A percentile compares a stretch with the other conserved stretches of the same genome.
Evolutionary conservation across 1,139 yeast genomes (phyloP).

Genomic region (Yamadazyma kanchanaburiensis): DNA sequence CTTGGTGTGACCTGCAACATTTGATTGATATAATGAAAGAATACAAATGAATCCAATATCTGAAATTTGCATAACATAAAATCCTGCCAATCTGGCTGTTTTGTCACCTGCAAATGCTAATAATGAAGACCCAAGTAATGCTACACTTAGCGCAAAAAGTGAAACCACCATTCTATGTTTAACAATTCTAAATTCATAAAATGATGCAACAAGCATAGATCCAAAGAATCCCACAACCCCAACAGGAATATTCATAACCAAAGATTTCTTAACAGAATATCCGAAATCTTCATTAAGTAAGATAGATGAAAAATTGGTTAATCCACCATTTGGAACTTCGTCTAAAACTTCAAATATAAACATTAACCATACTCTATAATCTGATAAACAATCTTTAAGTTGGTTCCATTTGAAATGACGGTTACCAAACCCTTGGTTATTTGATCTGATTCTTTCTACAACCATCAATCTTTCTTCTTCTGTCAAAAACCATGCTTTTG

Average conservation of each 20-base stretch:
- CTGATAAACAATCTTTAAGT: conserved; percentile 50
- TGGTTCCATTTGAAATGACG: conserved; percentile 52
- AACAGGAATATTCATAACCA: conserved; percentile 31
- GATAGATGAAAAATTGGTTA: conserved; percentile 42
- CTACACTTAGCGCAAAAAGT: conserved; percentile 29
- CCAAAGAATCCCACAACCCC: conserved; percentile 42
- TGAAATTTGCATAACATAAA: conserved; percentile 4
- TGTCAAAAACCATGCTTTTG: conserved; percentile 34
- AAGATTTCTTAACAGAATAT: conserved; percentile 23
- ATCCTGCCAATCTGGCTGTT: conserved; percentile 4
- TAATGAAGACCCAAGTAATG: conserved; percentile 39
- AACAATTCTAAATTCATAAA: conserved; percentile 30
- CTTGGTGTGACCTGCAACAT: conserved; percentile 21
- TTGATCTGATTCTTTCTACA: conserved; percentile 32
- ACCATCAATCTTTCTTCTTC: conserved; percentile 43
- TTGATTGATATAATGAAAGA: conserved; percentile 12
- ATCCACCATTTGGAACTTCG: conserved; percentile 36
- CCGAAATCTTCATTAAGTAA: conserved; percentile 45
- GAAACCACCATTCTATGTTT: conserved; percentile 39
- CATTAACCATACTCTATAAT: conserved; percentile 43
- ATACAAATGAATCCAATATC: conserved; percentile 7
- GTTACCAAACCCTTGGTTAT: conserved; percentile 57
- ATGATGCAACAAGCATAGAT: conserved; percentile 35
- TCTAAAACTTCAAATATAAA: conserved; percentile 21
- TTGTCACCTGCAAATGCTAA: conserved; percentile 41